These are phyloP conservation scores for Colletotrichum agaves DNA, from an alignment of 2,329 filamentous ascomycete genomes.

Conservation along the genomic window DNA sequence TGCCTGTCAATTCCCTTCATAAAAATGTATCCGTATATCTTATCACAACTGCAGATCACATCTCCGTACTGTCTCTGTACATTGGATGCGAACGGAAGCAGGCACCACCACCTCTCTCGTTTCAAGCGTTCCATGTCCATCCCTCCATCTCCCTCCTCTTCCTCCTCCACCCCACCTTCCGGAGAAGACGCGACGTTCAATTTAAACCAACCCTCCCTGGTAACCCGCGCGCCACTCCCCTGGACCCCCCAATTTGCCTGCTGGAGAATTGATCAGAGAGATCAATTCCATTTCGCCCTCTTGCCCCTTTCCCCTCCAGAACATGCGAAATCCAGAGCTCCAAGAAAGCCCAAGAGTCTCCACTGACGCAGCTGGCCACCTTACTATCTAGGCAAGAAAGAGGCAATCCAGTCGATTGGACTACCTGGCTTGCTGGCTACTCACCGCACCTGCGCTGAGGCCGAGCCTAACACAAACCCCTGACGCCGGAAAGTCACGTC, in stretches of 20 bases:
- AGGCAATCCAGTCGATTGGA: background rate
- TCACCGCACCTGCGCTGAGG: conserved; percentile 28
- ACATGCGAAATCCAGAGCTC: background rate
- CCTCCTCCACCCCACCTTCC: conserved; percentile 27
- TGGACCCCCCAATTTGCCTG: conserved; percentile 35
- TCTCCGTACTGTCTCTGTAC: background rate
- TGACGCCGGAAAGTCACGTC: conserved; percentile 33
- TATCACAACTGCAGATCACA: background rate
- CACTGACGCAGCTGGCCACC: conserved; percentile 9
- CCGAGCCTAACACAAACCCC: conserved; percentile 29
- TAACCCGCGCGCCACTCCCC: conserved; percentile 26
- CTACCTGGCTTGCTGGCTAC: background rate
- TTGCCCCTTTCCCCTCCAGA: conserved; percentile 6
- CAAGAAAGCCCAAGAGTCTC: background rate
- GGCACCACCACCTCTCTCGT: conserved; percentile 12
- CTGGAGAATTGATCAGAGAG: conserved; percentile 33
- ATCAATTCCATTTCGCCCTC: conserved; percentile 19
- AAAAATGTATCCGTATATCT: background rate
- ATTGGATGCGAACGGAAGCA: background rate
- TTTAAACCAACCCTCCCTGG: conserved; percentile 33
- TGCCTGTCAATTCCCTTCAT: background rate
- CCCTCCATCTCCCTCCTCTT: background rate
- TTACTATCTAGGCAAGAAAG: conserved; percentile 9
- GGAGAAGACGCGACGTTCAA: conserved; percentile 37
- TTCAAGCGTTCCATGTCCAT: conserved; percentile 25